Percentiles rank a stretch among this genome's conserved stretches.
These are phyloP conservation scores for Backusella macrospora DNA, from an alignment of 192 early-diverging fungal genomes.

Conservation along the genomic window DNA sequence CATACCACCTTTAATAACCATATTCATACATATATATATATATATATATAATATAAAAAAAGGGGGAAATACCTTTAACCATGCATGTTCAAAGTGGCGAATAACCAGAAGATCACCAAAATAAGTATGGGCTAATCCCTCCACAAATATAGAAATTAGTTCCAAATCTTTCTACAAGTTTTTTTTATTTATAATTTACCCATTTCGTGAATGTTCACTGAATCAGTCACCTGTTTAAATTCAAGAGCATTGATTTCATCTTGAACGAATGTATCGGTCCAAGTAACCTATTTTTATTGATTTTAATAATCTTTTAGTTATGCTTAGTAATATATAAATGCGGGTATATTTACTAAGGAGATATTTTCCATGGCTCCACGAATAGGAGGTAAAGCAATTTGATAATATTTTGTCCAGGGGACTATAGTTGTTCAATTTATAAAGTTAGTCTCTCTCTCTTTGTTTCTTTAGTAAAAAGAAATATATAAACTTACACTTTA, in stretches of 20 bases:
- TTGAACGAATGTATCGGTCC: conserved; percentile 39
- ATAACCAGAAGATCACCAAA: conserved; percentile 61
- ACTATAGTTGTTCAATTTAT: conserved; percentile 25
- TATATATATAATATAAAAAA: too few species aligned
- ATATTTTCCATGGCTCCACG: conserved; percentile 64
- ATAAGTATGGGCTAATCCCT: conserved; percentile 46
- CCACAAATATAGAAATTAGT: background rate
- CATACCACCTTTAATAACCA: too few species aligned
- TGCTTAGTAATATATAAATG: background rate
- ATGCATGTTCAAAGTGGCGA: conserved; percentile 61
- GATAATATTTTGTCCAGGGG: conserved; percentile 61
- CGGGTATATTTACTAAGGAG: conserved; percentile 33
- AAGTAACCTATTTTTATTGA: conserved; percentile 37
- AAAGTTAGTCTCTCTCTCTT: background rate
- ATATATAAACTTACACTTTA: conserved; percentile 19
- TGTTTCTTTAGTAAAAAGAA: background rate
- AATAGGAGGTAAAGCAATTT: conserved; percentile 42
- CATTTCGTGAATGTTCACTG: conserved; percentile 60
- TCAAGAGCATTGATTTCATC: conserved; percentile 42
- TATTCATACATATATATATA: too few species aligned
- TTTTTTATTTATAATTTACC: conserved; percentile 23
- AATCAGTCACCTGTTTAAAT: conserved; percentile 37
- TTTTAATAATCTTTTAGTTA: too few species aligned
- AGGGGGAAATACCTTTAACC: conserved; percentile 47
- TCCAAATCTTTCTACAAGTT: background rate